Conservation (phyloP, 345 rosid genomes). For the Psidium friedrichsthalianum region DNA sequence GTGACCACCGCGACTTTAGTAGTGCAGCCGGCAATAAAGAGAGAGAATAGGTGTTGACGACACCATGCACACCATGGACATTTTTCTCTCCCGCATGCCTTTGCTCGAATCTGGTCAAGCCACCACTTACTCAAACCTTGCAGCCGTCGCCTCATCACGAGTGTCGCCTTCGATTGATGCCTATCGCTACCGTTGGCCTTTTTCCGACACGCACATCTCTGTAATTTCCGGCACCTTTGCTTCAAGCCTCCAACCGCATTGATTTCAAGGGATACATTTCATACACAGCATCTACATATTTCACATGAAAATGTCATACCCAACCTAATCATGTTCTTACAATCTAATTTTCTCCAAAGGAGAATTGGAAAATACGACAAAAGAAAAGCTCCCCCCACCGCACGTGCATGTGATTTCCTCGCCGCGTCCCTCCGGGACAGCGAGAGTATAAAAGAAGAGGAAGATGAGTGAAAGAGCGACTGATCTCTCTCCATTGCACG, state of each 20-base stretch:
- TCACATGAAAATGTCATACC: not conserved
- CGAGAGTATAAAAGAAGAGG: not conserved
- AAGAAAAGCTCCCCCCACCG: not conserved
- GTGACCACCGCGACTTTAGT: accelerated
- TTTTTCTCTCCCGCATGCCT: not conserved
- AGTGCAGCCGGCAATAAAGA: accelerated
- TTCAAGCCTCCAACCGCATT: not conserved
- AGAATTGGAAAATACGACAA: not conserved
- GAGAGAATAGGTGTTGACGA: accelerated
- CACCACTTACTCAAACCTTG: not conserved
- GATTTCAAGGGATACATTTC: not conserved
- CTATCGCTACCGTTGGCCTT: accelerated
- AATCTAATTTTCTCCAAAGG: not conserved
- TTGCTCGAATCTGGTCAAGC: accelerated
- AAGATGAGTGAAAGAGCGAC: not conserved
- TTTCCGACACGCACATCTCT: not conserved
- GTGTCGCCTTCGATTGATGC: accelerated
- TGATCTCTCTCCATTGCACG: not conserved
- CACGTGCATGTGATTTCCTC: not conserved
- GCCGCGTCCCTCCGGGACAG: not conserved
- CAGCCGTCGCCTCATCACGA: accelerated
- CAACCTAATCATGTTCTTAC: not conserved
- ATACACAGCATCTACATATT: not conserved
- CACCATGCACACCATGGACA: not conserved
- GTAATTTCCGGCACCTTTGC: too few species aligned